Evolutionary conservation across 805 yeast genomes (phyloP).

Genomic region (Zygotorulaspora florentina): DNA sequence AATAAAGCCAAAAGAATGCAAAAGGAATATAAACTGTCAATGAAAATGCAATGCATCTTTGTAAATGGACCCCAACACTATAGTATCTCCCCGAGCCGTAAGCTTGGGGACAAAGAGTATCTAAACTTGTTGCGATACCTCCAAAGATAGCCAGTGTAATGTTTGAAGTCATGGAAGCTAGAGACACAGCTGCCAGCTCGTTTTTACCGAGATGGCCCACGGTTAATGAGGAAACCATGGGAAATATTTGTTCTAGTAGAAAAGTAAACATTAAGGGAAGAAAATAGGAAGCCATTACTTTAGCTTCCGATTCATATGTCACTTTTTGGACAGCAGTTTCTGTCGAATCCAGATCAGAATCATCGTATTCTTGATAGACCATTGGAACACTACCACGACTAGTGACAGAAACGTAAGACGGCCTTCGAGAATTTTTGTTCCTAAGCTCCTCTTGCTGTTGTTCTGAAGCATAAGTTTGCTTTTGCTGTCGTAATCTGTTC

Average conservation of each 20-base stretch:
- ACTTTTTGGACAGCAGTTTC: slow-evolving; percentile 35
- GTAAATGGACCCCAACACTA: slow-evolving; percentile 70
- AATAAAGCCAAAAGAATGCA: slow-evolving; percentile 58
- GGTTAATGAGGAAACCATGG: slow-evolving; percentile 72
- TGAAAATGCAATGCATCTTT: slow-evolving; percentile 65
- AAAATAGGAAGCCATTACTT: slow-evolving; percentile 37
- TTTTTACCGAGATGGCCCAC: slow-evolving; percentile 82
- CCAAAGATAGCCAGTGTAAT: slow-evolving; percentile 77
- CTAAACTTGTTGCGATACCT: slow-evolving; percentile 78
- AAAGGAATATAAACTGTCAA: slow-evolving; percentile 49
- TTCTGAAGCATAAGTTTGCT: slow-evolving; percentile 10
- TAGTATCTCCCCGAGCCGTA: slow-evolving; percentile 70
- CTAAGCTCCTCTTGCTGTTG: slow-evolving; percentile 6
- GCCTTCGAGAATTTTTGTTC: slow-evolving; percentile 15
- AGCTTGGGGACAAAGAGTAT: slow-evolving; percentile 81
- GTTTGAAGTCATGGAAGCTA: slow-evolving; percentile 80
- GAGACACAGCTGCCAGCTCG: slow-evolving; percentile 77
- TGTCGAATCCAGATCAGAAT: slow-evolving; percentile 20
- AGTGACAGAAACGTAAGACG: slow-evolving; percentile 29
- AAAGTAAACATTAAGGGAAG: slow-evolving; percentile 65
- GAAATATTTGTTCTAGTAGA: slow-evolving; percentile 65
- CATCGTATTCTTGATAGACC: slow-evolving; percentile 27
- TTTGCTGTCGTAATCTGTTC: slow-evolving; percentile 28
- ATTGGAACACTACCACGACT: slow-evolving; percentile 33
- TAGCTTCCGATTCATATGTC: slow-evolving; percentile 36